These are phyloP conservation scores for Leccinum broughii DNA, from an alignment of 768 basidiomycete genomes.

Conservation along the genomic window DNA sequence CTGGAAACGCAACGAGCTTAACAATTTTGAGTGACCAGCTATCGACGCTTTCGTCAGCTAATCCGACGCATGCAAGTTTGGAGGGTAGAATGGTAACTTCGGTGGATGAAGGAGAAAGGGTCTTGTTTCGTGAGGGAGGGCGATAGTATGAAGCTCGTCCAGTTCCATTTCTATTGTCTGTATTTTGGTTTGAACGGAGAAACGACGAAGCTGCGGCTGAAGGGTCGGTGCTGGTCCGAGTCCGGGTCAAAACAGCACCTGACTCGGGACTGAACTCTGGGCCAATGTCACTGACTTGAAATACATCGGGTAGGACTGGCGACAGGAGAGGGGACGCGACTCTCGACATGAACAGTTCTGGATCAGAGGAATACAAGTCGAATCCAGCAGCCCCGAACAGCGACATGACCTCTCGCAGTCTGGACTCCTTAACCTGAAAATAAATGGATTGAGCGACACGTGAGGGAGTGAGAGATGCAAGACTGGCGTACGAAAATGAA, in stretches of 20 bases:
- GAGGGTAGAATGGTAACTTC: slow-evolving; percentile 66
- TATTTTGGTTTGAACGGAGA: slow-evolving; percentile 4
- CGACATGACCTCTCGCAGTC: slow-evolving; percentile 60
- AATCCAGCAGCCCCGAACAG: slow-evolving; percentile 64
- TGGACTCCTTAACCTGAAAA: slow-evolving; percentile 63
- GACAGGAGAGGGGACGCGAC: slow-evolving; percentile 33
- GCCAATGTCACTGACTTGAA: slow-evolving; percentile 30
- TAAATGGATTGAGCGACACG: slow-evolving; percentile 3
- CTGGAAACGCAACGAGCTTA: slow-evolving; percentile 75
- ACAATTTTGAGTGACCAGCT: slow-evolving; percentile 77
- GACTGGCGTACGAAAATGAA: slow-evolving; percentile 66
- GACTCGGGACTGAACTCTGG: slow-evolving; percentile 34
- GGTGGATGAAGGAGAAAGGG: slow-evolving; percentile 54
- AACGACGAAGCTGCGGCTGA: slow-evolving; percentile 20
- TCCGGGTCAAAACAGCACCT: slow-evolving; percentile 51
- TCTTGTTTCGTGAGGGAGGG: slow-evolving; percentile 37
- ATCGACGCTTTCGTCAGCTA: slow-evolving; percentile 66
- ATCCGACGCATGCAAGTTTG: slow-evolving; percentile 74
- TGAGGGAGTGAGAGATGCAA: not conserved
- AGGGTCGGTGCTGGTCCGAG: slow-evolving; percentile 41
- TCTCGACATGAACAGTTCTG: slow-evolving; percentile 36
- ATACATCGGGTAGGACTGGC: slow-evolving; percentile 33
- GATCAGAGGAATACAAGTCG: slow-evolving; percentile 56
- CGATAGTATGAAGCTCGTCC: slow-evolving; percentile 8
- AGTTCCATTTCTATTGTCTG: slow-evolving; percentile 5